Conservation (phyloP, 73 alveolate species). For the Paramecium tetraurelia region DNA sequence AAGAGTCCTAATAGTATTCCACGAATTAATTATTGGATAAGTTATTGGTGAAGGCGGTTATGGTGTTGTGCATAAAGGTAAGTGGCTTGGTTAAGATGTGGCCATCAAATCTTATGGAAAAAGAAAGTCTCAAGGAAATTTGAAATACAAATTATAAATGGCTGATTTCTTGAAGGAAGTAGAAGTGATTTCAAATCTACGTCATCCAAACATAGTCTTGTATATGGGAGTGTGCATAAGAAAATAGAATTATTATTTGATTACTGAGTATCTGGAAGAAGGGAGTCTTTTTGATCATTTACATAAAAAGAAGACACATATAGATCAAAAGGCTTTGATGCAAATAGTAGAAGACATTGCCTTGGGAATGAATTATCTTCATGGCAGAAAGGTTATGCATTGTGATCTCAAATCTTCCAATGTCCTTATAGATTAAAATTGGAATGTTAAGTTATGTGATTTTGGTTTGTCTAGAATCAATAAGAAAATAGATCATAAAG, state of each 20-base stretch:
- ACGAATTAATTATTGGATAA: constrained; percentile 42
- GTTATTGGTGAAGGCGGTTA: constrained; percentile 83
- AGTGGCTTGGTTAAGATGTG: constrained; percentile 85
- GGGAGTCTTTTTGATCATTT: constrained; percentile 80
- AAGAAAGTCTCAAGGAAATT: constrained; percentile 62
- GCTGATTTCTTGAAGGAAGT: constrained; percentile 89
- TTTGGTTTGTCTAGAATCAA: constrained; percentile 87
- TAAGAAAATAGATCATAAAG: constrained; percentile 41
- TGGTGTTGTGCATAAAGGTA: constrained; percentile 86
- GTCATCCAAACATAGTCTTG: constrained; percentile 93
- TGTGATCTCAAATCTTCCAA: constrained; percentile 92
- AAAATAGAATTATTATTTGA: constrained; percentile 82
- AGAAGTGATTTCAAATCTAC: constrained; percentile 83
- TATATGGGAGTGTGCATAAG: constrained; percentile 90
- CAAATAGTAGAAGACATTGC: constrained; percentile 90
- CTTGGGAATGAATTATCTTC: constrained; percentile 86
- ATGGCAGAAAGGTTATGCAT: constrained; percentile 88
- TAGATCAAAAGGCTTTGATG: constrained; percentile 76
- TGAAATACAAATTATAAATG: constrained; percentile 66
- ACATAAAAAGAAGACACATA: constrained; percentile 64
- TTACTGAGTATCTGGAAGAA: constrained; percentile 77
- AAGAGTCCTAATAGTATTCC: background rate
- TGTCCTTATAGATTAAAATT: constrained; percentile 86
- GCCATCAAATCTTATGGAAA: constrained; percentile 85
- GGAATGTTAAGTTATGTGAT: constrained; percentile 91